Evolutionary conservation across 441 rosid genomes (phyloP).

Genomic region (Erodium trifolium): DNA sequence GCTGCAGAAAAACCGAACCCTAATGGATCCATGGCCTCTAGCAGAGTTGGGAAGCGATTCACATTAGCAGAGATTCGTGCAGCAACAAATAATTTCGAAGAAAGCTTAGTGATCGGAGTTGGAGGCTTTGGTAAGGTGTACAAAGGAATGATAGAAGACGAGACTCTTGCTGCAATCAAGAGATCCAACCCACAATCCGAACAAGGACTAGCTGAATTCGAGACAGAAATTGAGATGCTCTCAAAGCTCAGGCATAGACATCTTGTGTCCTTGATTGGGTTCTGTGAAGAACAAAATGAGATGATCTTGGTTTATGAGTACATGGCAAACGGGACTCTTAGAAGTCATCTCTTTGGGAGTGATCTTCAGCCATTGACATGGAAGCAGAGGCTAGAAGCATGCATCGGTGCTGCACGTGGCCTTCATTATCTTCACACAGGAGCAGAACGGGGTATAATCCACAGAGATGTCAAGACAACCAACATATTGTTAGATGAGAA

Average conservation of each 20-base stretch:
- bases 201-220: slow-evolving; percentile 96
- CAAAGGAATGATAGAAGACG: slow-evolving; percentile 83
- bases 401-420: slow-evolving; percentile 96
- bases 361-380: slow-evolving; percentile 71
- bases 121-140: slow-evolving; percentile 97
- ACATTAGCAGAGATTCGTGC: slow-evolving; percentile 83
- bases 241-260: slow-evolving; percentile 95
- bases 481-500: slow-evolving; percentile 89
- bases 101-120: slow-evolving; percentile 76
- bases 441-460: slow-evolving; percentile 89
- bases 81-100: slow-evolving; percentile 86
- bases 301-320: slow-evolving; percentile 91
- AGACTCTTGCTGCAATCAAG: slow-evolving; percentile 79
- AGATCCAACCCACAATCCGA: slow-evolving; percentile 96
- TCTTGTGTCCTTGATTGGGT: slow-evolving; percentile 92
- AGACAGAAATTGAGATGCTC: slow-evolving; percentile 94
- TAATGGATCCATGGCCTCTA: slow-evolving; percentile 62
- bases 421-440: slow-evolving; percentile 95
- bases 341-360: slow-evolving; percentile 90
- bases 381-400: slow-evolving; percentile 90
- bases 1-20: slow-evolving; percentile 70
- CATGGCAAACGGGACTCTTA: slow-evolving; percentile 95
- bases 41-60: slow-evolving; percentile 73
- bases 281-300: slow-evolving; percentile 89
- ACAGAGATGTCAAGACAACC: slow-evolving; percentile 95